Evolutionary conservation across 2,329 filamentous ascomycete genomes (phyloP), one percentile per base, ranked within the genome.

Genomic region (Teratosphaeria gauchensis): DNA sequence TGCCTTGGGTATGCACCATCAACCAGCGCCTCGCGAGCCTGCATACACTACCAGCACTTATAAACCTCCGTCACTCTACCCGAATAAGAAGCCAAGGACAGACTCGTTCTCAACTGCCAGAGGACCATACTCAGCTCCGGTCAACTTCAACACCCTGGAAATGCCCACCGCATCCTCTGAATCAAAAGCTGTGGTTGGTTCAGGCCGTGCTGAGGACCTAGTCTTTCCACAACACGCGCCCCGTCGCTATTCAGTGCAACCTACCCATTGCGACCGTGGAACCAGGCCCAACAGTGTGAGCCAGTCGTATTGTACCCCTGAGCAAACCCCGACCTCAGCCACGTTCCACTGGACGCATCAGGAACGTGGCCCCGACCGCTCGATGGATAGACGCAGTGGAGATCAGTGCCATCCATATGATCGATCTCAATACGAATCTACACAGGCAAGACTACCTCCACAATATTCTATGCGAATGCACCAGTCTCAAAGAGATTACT

Each of bases 1-100:
- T n/a, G 61, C 62, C 19, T 60, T 63, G 35, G 59, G 54, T 51
- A 61, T 58, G 28, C 53, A 63, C 19, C 62, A 64, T 19, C 70
- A 71, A 52, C 65, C 65, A 19, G 63, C 61, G 14, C 69, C 70
- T 9, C 63, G 66, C 35, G 71, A 73, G 62, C 69, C 71, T 4
- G 61, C 63, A 1, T 68, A 68, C 60, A 66, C 64, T 21, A 62
- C 66, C 12, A 62, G 63, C 14, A 70, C 68, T 2, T 71, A 69
- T 65, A 72, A 71, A 57, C 71, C 71, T 14, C 64, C 67, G 14
- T 63, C 69, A 21, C 61, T 73, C 1, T 72, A 73, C 57, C 71
- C 71, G 2, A 70, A 71, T 63, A 72, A 73, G 64, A 72, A 70
- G 58, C 64, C 64, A 32, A 61, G 68, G 31, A 71, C 65, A 4